Evolutionary conservation across 2,329 filamentous ascomycete species (phyloP).

Genomic region (Fusarium lateritium): DNA sequence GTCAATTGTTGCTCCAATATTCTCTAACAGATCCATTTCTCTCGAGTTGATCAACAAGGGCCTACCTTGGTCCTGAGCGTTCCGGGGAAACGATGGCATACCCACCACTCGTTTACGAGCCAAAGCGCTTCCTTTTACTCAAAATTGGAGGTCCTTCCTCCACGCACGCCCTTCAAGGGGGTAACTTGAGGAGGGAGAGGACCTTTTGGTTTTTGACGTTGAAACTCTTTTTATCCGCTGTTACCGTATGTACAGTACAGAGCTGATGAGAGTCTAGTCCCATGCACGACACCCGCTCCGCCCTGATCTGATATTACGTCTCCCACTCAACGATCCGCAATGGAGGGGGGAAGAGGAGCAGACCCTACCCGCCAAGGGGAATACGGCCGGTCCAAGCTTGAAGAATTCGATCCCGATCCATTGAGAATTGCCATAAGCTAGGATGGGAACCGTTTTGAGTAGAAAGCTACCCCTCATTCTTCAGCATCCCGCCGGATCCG

Average conservation of each 20-base stretch:
- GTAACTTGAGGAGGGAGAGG: conserved; percentile 14
- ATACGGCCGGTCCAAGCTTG: conserved; percentile 9
- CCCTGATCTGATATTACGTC: conserved; percentile 46
- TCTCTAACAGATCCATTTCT: background rate
- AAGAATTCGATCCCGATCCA: conserved; percentile 21
- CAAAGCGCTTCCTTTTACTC: conserved; percentile 3
- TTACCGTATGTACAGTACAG: conserved; percentile 5
- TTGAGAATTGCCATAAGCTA: conserved; percentile 14
- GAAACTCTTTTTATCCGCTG: conserved; percentile 37
- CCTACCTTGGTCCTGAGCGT: conserved; percentile 17
- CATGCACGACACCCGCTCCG: conserved; percentile 30
- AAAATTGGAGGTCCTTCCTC: background rate
- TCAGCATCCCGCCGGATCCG: conserved; percentile 28
- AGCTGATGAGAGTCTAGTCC: conserved; percentile 23
- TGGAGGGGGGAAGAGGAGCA: conserved; percentile 4
- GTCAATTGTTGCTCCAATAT: conserved; percentile 10
- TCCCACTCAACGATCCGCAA: conserved; percentile 18
- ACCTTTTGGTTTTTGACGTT: conserved; percentile 24
- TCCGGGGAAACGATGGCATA: conserved; percentile 23
- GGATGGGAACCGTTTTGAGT: conserved; percentile 13
- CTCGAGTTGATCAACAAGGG: conserved; percentile 36
- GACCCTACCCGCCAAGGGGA: conserved; percentile 14
- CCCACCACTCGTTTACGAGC: conserved; percentile 19
- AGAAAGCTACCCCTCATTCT: conserved; percentile 38
- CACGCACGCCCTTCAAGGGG: conserved; percentile 31